Percentiles rank a stretch among this genome's conserved stretches.
phyloP scores from a whole-genome alignment of 2,329 filamentous ascomycete genomes.

The Exophiala xenobiotica region DNA sequence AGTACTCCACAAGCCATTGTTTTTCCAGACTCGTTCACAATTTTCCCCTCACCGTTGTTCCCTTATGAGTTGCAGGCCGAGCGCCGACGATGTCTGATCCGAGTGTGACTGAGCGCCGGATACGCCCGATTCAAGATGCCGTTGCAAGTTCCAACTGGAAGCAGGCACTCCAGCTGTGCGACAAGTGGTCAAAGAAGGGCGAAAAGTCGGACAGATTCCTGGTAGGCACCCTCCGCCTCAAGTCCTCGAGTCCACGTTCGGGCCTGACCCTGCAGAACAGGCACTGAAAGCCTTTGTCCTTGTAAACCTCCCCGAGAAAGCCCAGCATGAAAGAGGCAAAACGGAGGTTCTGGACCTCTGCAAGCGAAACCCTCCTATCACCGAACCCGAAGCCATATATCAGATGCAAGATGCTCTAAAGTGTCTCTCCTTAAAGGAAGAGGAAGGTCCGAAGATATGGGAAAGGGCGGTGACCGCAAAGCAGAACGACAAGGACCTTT shows the following conservation, averaged over 20 bases:
- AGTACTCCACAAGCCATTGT: conserved; percentile 2
- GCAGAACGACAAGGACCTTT: conserved; percentile 45
- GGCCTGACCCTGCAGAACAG: conserved; percentile 15
- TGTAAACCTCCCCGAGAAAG: conserved; percentile 40
- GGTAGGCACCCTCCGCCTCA: conserved; percentile 18
- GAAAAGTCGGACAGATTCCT: conserved; percentile 41
- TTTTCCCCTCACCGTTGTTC: conserved; percentile 18
- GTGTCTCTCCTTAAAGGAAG: conserved; percentile 37
- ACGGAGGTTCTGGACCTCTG: conserved; percentile 45
- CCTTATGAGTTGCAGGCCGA: not conserved
- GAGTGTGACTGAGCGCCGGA: conserved; percentile 35
- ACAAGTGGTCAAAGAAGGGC: conserved; percentile 57
- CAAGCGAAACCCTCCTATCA: conserved; percentile 42
- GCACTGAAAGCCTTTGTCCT: conserved; percentile 31
- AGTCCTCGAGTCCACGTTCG: not conserved
- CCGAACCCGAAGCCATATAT: conserved; percentile 47
- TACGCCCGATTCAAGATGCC: conserved; percentile 51
- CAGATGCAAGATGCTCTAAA: conserved; percentile 43
- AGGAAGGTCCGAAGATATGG: conserved; percentile 43
- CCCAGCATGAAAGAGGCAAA: conserved; percentile 44
- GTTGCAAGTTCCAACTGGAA: conserved; percentile 50
- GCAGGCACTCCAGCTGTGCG: conserved; percentile 50
- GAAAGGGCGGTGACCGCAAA: conserved; percentile 47
- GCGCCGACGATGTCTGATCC: conserved; percentile 27
- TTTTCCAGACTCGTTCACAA: conserved; percentile 7